Percentiles rank a stretch among this genome's conserved stretches.
Evolutionary conservation across 352 stramenopile genomes (phyloP).

Genomic region (Pythium volutum): DNA sequence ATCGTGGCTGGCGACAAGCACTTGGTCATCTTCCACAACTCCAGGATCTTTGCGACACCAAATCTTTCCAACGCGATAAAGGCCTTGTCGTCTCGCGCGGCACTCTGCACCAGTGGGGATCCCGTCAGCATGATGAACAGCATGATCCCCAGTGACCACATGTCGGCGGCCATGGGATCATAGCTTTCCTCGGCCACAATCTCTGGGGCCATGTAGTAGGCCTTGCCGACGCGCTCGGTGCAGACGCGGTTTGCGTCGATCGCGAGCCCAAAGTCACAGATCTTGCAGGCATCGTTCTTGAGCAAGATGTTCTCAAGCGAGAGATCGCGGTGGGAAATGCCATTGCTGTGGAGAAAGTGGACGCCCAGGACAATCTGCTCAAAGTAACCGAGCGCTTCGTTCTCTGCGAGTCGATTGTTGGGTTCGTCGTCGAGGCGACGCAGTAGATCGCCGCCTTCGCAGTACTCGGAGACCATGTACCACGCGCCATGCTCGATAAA

Average conservation of each 20-base stretch:
- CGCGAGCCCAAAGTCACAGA: constrained; percentile 61
- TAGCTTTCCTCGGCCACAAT: constrained; percentile 40
- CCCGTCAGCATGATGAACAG: constrained; percentile 67
- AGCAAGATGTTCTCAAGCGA: constrained; percentile 55
- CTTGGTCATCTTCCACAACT: constrained; percentile 40
- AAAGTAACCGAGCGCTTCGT: constrained; percentile 30
- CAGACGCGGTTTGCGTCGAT: constrained; percentile 18
- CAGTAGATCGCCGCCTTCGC: constrained; percentile 35
- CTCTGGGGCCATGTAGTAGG: constrained; percentile 69
- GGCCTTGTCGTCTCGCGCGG: constrained; percentile 25
- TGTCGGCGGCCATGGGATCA: constrained; percentile 42
- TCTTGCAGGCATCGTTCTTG: constrained; percentile 34
- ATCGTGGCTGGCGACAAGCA: constrained; percentile 24
- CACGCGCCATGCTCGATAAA: constrained; percentile 48
- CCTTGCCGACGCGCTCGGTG: constrained; percentile 46
- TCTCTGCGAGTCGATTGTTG: constrained; percentile 13
- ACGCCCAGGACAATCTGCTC: constrained; percentile 38
- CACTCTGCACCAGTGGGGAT: constrained; percentile 37
- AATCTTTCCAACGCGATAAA: constrained; percentile 38
- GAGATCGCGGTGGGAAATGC: constrained; percentile 47
- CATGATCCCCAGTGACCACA: constrained; percentile 69
- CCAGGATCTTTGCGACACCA: constrained; percentile 42
- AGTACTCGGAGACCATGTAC: constrained; percentile 46
- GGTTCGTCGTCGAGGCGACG: constrained; percentile 23
- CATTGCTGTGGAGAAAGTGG: constrained; percentile 39